Evolutionary conservation across 257 asterid genomes (phyloP).

Genomic region (Echium plantagineum): DNA sequence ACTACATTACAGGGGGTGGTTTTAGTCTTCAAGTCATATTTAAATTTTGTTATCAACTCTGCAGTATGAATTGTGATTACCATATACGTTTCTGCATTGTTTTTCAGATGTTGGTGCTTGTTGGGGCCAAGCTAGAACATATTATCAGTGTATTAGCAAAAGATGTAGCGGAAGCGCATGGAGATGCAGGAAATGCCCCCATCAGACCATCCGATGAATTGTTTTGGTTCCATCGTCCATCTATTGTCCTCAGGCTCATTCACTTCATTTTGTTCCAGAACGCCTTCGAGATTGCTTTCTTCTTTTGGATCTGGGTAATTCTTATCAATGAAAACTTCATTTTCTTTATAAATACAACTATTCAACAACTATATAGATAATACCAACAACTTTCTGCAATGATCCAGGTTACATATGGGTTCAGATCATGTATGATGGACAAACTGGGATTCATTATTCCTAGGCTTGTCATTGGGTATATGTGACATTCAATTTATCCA

Average conservation of each 20-base stretch:
- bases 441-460: slow-evolving; percentile 49
- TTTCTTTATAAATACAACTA: too few relatives aligned
- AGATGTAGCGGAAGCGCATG: slow-evolving; percentile 29
- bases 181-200: slow-evolving; percentile 18
- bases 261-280: slow-evolving; percentile 93
- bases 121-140: slow-evolving; percentile 86
- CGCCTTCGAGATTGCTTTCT: slow-evolving; percentile 82
- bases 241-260: slow-evolving; percentile 59
- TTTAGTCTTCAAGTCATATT: background rate
- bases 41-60: background rate
- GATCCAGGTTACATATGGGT: slow-evolving; percentile 58
- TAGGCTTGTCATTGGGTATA: slow-evolving; percentile 59
- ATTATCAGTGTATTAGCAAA: slow-evolving; percentile 60
- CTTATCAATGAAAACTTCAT: too few relatives aligned
- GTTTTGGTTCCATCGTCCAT: slow-evolving; percentile 70
- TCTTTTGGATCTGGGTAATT: slow-evolving; percentile 80
- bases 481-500: background rate
- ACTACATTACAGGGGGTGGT: background rate
- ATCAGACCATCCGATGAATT: slow-evolving; percentile 66
- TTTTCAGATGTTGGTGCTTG: slow-evolving; percentile 54
- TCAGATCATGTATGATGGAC: slow-evolving; percentile 90
- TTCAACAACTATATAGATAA: too few relatives aligned
- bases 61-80: background rate
- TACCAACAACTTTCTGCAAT: too few relatives aligned
- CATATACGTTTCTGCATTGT: too few relatives aligned